Conservation (phyloP, 305 asterid genomes). For the Andrographis paniculata region DNA sequence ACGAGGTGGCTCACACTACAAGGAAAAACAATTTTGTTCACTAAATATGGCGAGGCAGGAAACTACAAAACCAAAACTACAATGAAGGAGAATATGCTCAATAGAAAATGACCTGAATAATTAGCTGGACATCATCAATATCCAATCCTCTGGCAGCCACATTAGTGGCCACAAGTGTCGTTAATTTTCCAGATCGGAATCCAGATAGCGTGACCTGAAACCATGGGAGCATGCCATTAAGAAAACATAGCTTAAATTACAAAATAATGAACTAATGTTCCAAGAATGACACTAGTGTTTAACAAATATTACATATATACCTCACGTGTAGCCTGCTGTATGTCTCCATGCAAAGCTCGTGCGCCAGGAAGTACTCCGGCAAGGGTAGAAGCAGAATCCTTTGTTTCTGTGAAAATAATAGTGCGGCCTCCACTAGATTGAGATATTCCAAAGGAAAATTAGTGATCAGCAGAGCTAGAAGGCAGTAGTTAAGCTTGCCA, state of each 20-base stretch:
- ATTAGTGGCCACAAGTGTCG: slow-evolving; percentile 82
- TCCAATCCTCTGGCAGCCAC: slow-evolving; percentile 95
- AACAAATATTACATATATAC: too few relatives aligned
- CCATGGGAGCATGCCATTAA: not conserved
- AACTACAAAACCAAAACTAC: not conserved
- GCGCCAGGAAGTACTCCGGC: slow-evolving; percentile 88
- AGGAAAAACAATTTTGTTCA: slow-evolving; percentile 15
- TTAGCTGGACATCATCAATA: slow-evolving; percentile 83
- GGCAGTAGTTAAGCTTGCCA: too few relatives aligned
- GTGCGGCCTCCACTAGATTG: slow-evolving; percentile 80
- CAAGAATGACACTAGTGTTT: too few relatives aligned
- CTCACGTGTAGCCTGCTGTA: slow-evolving; percentile 96
- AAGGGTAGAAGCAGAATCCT: slow-evolving; percentile 83
- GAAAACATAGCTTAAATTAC: too few relatives aligned
- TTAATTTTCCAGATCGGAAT: slow-evolving; percentile 86
- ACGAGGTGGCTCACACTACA: slow-evolving; percentile 94
- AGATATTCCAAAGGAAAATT: slow-evolving; percentile 12
- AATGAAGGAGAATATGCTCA: too few relatives aligned
- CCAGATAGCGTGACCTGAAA: slow-evolving; percentile 75
- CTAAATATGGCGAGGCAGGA: not conserved
- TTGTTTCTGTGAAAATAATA: slow-evolving; percentile 85
- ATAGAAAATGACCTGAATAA: slow-evolving; percentile 63
- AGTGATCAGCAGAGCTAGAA: not conserved
- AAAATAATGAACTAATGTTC: too few relatives aligned
- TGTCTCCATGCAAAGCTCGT: slow-evolving; percentile 94